Evolutionary conservation across 2,329 filamentous ascomycete genomes (phyloP).

Genomic region (Myrmaecium sp.): DNA sequence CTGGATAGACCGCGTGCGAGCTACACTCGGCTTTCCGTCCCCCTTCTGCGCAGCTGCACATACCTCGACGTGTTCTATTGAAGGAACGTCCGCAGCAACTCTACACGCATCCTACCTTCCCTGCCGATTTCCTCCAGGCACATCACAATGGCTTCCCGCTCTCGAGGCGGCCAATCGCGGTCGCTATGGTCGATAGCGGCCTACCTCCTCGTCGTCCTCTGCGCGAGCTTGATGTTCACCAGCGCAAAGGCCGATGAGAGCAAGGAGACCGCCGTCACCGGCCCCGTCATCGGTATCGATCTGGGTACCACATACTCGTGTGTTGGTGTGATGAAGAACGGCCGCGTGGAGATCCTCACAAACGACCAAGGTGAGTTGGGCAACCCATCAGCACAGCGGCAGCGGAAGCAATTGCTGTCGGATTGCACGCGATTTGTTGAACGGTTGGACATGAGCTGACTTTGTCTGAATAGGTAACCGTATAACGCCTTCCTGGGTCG

Average conservation of each 20-base stretch:
- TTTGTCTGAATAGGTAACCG: conserved; percentile 21
- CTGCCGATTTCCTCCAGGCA: too few relatives aligned
- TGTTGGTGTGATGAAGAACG: conserved; percentile 24
- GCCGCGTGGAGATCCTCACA: conserved; percentile 26
- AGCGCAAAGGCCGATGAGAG: conserved; percentile 56
- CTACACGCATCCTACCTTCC: conserved; percentile 16
- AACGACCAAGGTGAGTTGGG: conserved; percentile 23
- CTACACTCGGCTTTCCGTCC: too few relatives aligned
- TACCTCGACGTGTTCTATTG: too few relatives aligned
- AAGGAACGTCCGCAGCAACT: too few relatives aligned
- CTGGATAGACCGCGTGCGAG: too few relatives aligned
- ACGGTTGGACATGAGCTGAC: too few relatives aligned
- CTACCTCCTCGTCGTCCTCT: conserved; percentile 81
- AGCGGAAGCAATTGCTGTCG: conserved; percentile 9
- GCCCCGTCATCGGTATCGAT: conserved; percentile 20
- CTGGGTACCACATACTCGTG: conserved; percentile 20
- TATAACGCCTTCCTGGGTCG: conserved; percentile 57
- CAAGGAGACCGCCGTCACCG: conserved; percentile 35
- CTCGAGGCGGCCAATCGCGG: conserved; percentile 47
- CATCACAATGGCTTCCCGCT: conserved; percentile 44
- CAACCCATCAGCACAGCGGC: neutral
- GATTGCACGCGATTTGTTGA: too few relatives aligned
- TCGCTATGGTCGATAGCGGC: conserved; percentile 77
- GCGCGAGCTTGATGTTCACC: conserved; percentile 65
- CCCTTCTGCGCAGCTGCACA: too few relatives aligned